Evolutionary conservation across 345 rosid genomes (phyloP), one percentile per base, ranked within the genome.

Genomic region (Orychophragmus violaceus): DNA sequence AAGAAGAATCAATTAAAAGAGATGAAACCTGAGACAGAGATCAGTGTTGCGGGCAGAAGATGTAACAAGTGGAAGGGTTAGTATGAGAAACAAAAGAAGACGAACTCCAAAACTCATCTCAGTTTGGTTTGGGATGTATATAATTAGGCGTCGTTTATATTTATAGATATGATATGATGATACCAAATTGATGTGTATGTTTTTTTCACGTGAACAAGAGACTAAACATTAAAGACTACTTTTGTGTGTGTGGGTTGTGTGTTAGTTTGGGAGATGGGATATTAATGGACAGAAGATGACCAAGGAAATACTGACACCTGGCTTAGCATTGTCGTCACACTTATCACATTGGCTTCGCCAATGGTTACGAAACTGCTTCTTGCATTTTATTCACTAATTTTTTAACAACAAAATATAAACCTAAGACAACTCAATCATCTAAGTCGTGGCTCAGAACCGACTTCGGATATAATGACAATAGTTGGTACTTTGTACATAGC

Each of bases 221-320:
- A 51, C 27, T 14, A 19, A 59, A 60, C 67, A 51, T 70, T 61
- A 51, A 61, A 51, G 61, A 12, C 61, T 59, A 6, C 19, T 50
- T 49, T 28, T 66, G 12, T 41, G 42, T 58, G 24, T 37, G 59
- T 7, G 27, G 2, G 25, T 32, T 51, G 48, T 44, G 57, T 32
- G 57, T 62, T 62, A n/a, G 75, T 71, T 71, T 71, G 69, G 75
- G 41, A 62, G 69, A 54, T 71, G 63, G 16, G 39, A 24, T 62
- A 62, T 71, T 71, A 53, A 71, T 62, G 75, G 57, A 14, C 13
- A 54, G 41, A 54, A 62, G 13, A 23, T 17, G 50, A 54, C 63
- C 69, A 71, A 62, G 48, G n/a, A 54, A 13, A 23, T 8, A 29
- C 1, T 24, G 75, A 62, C 75, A 71, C 33, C 6, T 71, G 57